Evolutionary conservation across 257 asterid species (phyloP), one percentile per base, ranked within the genome.

Genomic region (Fraxinus americana): DNA sequence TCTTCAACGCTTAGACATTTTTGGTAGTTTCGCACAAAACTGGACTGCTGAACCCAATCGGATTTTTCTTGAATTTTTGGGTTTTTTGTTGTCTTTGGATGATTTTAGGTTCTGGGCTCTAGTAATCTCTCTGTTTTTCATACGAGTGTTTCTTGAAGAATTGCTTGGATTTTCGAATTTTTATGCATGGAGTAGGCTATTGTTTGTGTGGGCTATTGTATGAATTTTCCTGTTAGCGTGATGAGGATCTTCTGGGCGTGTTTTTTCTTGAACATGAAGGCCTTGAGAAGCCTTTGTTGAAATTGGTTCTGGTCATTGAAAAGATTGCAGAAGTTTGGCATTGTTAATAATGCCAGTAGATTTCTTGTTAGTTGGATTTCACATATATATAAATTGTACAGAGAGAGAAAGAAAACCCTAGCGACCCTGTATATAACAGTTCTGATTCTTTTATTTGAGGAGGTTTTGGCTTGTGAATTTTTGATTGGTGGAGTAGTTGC

Each of bases 401-500:
- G 85, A 74, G 78, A 67, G 80, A 74, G 66, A 67, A 76, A 74
- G 83, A 78, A 70, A 78, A 30, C 73, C 80, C 50, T 70, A 29
- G 81, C 54, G 75, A 29, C 39, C 27, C 67, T 85, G 80, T 75
- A 77, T 74, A 86, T 82, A 81, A 66, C 19, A 70, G 67, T 57
- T 73, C 78, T 34, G 78, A 81, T 83, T 85, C 77, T 79, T 83
- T 79, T 73, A 32, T 83, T 78, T 70, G 50, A 65, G 25, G 23
- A 67, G n/a, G 61, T 78, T 66, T 35, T 66, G 34, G 52, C 21
- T 77, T 67, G 71, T 66, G 70, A 66, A 48, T 71, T 50, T 72
- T 77, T 41, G 63, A 65, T 52, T 73, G 82, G 83, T 67, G 57
- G 71, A 76, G 70, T 41, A 34, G 69, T 45, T 54, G 52, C 29